Conservation (phyloP, 108 stramenopile species). For the Craspedostauros australis region DNA sequence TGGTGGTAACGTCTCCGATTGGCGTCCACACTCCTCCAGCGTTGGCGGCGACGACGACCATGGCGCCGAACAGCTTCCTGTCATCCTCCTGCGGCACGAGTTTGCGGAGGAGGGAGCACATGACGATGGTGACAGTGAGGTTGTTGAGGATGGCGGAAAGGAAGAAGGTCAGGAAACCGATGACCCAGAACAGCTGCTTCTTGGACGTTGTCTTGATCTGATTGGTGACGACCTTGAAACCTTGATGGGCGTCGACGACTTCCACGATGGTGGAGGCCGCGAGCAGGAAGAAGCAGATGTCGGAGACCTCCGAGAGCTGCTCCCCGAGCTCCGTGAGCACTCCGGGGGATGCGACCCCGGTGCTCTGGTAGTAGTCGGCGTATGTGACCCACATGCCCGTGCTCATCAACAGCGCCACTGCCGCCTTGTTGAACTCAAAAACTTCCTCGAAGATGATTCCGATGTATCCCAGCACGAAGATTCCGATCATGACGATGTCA, state of each 20-base stretch:
- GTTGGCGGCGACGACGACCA: slow-evolving; percentile 94
- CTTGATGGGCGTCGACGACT: slow-evolving; percentile 92
- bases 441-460: slow-evolving; percentile 94
- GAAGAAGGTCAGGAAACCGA: slow-evolving; percentile 90
- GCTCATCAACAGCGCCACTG: slow-evolving; percentile 86
- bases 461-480: slow-evolving; percentile 87
- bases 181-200: slow-evolving; percentile 86
- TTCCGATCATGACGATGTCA: slow-evolving; percentile 73
- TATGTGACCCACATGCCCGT: slow-evolving; percentile 92
- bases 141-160: slow-evolving; percentile 89
- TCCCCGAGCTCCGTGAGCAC: slow-evolving; percentile 78
- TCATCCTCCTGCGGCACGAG: slow-evolving; percentile 80
- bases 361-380: slow-evolving; percentile 73
- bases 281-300: slow-evolving; percentile 92
- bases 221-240: slow-evolving; percentile 93
- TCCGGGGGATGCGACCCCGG: slow-evolving; percentile 53
- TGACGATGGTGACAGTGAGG: slow-evolving; percentile 92
- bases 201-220: slow-evolving; percentile 85
- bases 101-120: slow-evolving; percentile 84
- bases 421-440: slow-evolving; percentile 92
- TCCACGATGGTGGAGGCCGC: slow-evolving; percentile 93
- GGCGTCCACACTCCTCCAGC: slow-evolving; percentile 96
- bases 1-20: slow-evolving; percentile 94
- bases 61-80: slow-evolving; percentile 85
- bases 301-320: slow-evolving; percentile 90